These are phyloP conservation scores for Wickerhamomyces rabaulensis DNA, from an alignment of 805 yeast genomes.

Conservation along the genomic window DNA sequence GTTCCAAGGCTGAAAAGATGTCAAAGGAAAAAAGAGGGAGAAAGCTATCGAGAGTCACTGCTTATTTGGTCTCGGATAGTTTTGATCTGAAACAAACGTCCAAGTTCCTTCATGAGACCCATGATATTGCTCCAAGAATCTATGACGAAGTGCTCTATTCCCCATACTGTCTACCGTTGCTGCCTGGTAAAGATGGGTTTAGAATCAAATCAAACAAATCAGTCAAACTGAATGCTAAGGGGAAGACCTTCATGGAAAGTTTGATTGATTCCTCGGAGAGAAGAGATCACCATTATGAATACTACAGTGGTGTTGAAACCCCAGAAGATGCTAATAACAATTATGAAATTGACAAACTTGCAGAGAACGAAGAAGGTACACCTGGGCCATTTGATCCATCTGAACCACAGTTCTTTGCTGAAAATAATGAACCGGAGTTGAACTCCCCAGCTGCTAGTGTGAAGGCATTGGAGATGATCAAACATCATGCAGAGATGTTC, in stretches of 20 bases:
- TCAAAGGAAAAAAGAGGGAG: conserved; percentile 41
- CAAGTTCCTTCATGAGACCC: conserved; percentile 59
- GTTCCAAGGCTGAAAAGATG: conserved; percentile 46
- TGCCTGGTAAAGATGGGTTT: conserved; percentile 79
- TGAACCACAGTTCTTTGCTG: conserved; percentile 86
- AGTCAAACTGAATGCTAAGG: conserved; percentile 30
- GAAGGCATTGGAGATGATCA: conserved; percentile 19
- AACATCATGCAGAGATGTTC: conserved; percentile 77
- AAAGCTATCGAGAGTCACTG: conserved; percentile 80
- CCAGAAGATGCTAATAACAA: conserved; percentile 48
- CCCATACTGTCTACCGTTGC: conserved; percentile 79
- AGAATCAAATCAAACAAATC: conserved; percentile 63
- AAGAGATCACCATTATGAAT: conserved; percentile 88
- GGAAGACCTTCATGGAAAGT: conserved; percentile 57
- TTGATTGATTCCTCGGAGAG: conserved; percentile 77
- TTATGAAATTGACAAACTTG: conserved; percentile 30
- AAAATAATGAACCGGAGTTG: conserved; percentile 23
- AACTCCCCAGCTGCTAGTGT: conserved; percentile 9
- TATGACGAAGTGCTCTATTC: conserved; percentile 94
- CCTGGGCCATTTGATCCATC: conserved; percentile 74
- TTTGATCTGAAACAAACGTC: conserved; percentile 61
- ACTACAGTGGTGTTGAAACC: conserved; percentile 70
- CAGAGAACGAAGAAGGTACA: conserved; percentile 22
- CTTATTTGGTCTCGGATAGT: conserved; percentile 84
- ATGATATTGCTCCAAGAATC: conserved; percentile 78